phyloP scores from a whole-genome alignment of 2,329 filamentous ascomycete genomes.

The Blastomyces emzantsi region DNA sequence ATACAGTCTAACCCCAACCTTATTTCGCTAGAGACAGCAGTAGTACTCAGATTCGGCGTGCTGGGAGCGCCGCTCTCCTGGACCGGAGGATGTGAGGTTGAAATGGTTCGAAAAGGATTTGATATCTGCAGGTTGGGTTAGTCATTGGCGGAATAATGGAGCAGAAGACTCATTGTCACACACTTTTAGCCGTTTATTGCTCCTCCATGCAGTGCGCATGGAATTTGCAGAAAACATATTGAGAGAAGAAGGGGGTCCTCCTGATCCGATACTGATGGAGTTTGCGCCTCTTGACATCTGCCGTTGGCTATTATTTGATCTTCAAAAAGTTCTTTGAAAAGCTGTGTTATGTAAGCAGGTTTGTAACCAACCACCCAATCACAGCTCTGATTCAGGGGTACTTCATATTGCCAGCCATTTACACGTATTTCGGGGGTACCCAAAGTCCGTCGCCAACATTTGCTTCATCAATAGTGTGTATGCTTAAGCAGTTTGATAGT shows the following conservation, averaged over 20 bases:
- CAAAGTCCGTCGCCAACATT: neutral
- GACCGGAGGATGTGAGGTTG: neutral
- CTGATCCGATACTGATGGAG: neutral
- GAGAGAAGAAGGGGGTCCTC: neutral
- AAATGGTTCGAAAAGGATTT: neutral
- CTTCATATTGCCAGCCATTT: neutral
- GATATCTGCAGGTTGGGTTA: constrained; percentile 5
- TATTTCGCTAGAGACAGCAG: neutral
- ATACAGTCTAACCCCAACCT: neutral
- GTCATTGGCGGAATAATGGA: neutral
- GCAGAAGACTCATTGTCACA: constrained; percentile 16
- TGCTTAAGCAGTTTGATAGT: neutral
- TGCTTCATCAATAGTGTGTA: no score
- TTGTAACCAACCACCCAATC: neutral
- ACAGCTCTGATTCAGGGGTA: neutral
- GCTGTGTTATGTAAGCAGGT: neutral
- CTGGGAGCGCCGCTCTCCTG: neutral
- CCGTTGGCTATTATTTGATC: no score
- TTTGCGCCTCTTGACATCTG: neutral
- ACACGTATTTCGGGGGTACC: neutral
- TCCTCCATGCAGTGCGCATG: constrained; percentile 20
- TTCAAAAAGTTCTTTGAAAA: neutral
- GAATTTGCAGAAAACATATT: constrained; percentile 21
- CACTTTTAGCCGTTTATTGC: constrained; percentile 20
- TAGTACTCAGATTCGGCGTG: neutral